phyloP scores from a whole-genome alignment of 805 yeast species.

The Sugiyamaella valdiviana region DNA sequence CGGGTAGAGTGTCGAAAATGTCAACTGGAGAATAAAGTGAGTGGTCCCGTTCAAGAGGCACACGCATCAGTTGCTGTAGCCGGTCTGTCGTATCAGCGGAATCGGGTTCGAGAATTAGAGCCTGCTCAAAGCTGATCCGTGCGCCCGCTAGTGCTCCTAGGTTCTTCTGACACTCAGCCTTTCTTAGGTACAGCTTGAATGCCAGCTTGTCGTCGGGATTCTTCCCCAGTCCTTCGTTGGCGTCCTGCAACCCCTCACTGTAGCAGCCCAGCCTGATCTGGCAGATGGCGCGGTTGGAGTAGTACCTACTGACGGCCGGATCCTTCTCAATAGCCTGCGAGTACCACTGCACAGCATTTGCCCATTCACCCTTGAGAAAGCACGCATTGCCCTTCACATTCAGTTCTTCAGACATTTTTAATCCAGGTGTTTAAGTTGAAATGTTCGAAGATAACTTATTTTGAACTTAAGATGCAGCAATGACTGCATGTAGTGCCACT shows the following conservation, averaged over 20 bases:
- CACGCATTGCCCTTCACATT: slow-evolving; percentile 10
- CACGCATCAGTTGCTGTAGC: neutral
- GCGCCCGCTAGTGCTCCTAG: slow-evolving; percentile 12
- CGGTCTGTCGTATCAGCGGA: slow-evolving; percentile 13
- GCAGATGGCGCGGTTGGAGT: slow-evolving; percentile 22
- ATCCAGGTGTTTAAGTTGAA: too few relatives aligned
- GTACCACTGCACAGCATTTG: slow-evolving; percentile 17
- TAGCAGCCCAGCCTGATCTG: slow-evolving; percentile 17
- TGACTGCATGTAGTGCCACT: too few relatives aligned
- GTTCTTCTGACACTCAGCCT: slow-evolving; percentile 13
- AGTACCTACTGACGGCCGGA: slow-evolving; percentile 12
- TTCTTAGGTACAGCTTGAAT: slow-evolving; percentile 17
- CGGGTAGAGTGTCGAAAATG: too few relatives aligned
- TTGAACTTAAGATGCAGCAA: too few relatives aligned
- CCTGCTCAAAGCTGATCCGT: slow-evolving; percentile 8
- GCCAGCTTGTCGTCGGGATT: slow-evolving; percentile 2
- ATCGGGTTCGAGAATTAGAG: slow-evolving; percentile 12
- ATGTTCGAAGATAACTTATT: too few relatives aligned
- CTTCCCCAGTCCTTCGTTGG: slow-evolving; percentile 14
- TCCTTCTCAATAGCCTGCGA: slow-evolving; percentile 14
- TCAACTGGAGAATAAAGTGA: too few relatives aligned
- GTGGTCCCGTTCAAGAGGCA: too few relatives aligned
- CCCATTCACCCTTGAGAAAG: slow-evolving; percentile 11
- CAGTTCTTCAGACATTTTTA: slow-evolving; percentile 7
- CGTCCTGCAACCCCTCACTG: slow-evolving; percentile 12